Evolutionary conservation across 345 rosid species (phyloP).

Genomic region (Hypericum perforatum): DNA sequence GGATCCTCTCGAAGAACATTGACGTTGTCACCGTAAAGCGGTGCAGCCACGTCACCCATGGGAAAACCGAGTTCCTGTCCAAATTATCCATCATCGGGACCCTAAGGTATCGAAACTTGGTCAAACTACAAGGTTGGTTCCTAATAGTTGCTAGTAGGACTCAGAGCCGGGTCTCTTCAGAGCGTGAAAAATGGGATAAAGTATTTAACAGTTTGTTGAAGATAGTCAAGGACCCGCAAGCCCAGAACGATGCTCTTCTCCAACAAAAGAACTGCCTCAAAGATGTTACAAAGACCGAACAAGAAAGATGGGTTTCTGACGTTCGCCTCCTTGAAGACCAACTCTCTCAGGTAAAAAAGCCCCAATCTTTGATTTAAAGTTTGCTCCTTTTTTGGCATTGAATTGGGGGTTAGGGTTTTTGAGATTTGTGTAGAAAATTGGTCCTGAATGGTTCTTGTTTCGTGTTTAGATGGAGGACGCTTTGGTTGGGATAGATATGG

Average conservation of each 20-base stretch:
- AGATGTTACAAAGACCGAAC: constrained; percentile 36
- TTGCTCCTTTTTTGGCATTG: constrained; percentile 2
- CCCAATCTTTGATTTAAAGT: constrained; percentile 3
- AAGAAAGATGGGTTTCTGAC: constrained; percentile 39
- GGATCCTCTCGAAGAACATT: too few species aligned
- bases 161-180: constrained; percentile 21
- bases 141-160: constrained; percentile 10
- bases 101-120: constrained; percentile 81
- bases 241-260: constrained; percentile 49
- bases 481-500: constrained; percentile 37
- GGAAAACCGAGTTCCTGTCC: constrained; percentile 73
- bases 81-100: constrained; percentile 80
- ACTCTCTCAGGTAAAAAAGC: constrained; percentile 36
- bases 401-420: constrained; percentile 20
- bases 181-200: constrained; percentile 48
- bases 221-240: constrained; percentile 45
- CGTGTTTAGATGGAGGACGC: constrained; percentile 32
- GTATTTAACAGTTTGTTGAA: constrained; percentile 41
- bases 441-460: not conserved
- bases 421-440: constrained; percentile 3
- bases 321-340: constrained; percentile 35
- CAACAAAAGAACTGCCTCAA: constrained; percentile 49
- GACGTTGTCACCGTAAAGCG: too few species aligned
- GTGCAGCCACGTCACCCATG: too few species aligned
- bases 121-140: constrained; percentile 90